phyloP scores from a whole-genome alignment of 2,329 filamentous ascomycete species.

The Aspergillus pseudoterreus region DNA sequence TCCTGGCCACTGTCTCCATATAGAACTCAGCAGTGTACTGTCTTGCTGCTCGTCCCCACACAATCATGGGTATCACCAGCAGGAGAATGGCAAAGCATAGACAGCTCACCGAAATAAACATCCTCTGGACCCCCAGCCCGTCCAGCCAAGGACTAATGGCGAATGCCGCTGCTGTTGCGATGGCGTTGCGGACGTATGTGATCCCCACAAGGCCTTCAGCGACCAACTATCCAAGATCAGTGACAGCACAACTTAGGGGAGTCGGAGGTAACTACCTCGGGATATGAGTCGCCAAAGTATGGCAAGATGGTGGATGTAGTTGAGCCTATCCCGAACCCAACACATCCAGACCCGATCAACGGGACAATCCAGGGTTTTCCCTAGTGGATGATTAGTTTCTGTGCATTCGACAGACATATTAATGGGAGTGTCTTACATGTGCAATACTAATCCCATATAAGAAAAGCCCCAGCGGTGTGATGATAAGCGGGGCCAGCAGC shows the following conservation, averaged over 20 bases:
- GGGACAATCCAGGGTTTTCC: constrained; percentile 6
- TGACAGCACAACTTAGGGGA: no score
- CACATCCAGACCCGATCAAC: constrained; percentile 3
- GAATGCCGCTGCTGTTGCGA: constrained; percentile 4
- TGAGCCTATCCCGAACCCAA: constrained; percentile 7
- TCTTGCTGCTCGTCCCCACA: constrained; percentile 4
- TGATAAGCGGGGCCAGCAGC: constrained; percentile 17
- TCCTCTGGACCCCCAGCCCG: constrained; percentile 4
- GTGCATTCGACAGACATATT: no score
- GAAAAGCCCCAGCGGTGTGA: constrained; percentile 26
- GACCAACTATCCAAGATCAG: background rate
- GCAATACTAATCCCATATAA: constrained; percentile 3
- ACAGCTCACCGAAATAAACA: constrained; percentile 3
- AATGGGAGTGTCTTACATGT: background rate
- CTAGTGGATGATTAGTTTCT: background rate
- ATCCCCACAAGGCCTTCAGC: constrained; percentile 2
- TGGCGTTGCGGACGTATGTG: constrained; percentile 2
- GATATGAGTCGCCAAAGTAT: constrained; percentile 8
- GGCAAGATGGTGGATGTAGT: constrained; percentile 2
- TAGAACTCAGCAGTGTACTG: constrained; percentile 2
- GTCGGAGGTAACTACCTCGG: constrained; percentile 1
- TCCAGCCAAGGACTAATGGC: constrained; percentile 5
- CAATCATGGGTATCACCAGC: constrained; percentile 3
- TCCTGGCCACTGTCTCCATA: background rate
- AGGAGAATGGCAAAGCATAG: constrained; percentile 1